These are phyloP conservation scores for Drechslerella stenobrocha DNA, from an alignment of 2,329 filamentous ascomycete genomes.

Conservation along the genomic window DNA sequence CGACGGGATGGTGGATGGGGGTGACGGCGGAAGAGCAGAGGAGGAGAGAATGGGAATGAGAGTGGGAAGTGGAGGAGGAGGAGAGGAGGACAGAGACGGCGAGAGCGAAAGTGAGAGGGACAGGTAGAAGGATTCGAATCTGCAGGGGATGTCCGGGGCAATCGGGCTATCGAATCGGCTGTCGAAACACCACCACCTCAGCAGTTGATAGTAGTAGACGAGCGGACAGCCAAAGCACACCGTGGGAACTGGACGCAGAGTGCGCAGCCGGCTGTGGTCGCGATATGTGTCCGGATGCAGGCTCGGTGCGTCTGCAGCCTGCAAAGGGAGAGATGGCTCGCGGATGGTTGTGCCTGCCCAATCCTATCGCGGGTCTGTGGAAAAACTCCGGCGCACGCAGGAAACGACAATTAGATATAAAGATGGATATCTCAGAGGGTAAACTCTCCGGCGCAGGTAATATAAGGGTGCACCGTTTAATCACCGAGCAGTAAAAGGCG, in stretches of 20 bases:
- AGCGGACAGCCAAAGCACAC: neutral
- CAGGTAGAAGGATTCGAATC: slow-evolving; percentile 3
- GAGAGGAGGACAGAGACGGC: slow-evolving; percentile 7
- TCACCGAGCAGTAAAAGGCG: no score
- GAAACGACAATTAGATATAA: neutral
- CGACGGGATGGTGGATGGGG: slow-evolving; percentile 63
- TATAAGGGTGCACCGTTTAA: no score
- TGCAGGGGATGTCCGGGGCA: slow-evolving; percentile 17
- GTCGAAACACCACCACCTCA: neutral
- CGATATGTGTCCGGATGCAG: slow-evolving; percentile 33
- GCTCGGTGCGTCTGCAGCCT: slow-evolving; percentile 30
- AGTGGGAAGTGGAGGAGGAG: slow-evolving; percentile 53
- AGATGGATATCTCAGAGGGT: no score
- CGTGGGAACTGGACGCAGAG: neutral
- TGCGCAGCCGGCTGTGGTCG: neutral
- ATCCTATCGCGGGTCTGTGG: slow-evolving; percentile 7
- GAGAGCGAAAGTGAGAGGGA: slow-evolving; percentile 22
- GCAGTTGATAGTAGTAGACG: neutral
- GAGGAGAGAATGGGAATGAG: slow-evolving; percentile 53
- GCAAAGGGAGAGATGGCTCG: slow-evolving; percentile 9
- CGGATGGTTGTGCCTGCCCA: slow-evolving; percentile 32
- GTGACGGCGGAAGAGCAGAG: slow-evolving; percentile 55
- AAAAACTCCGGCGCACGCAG: slow-evolving; percentile 32
- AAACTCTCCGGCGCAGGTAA: no score
- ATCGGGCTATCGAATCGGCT: neutral